Conservation (phyloP, 805 yeast genomes). For the Cyberlindnera subsufficiens region DNA sequence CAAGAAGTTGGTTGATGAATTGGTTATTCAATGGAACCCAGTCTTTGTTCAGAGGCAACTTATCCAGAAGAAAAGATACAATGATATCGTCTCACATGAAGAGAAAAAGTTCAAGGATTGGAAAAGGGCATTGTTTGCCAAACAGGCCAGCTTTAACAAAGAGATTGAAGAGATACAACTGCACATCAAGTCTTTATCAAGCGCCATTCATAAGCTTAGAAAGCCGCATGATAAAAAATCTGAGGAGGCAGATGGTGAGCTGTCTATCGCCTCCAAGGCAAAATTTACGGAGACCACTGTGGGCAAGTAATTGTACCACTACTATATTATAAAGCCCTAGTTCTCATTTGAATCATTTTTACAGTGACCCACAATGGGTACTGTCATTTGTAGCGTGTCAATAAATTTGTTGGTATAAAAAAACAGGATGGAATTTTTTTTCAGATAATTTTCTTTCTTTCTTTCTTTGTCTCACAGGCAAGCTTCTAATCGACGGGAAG, state of each 20-base stretch:
- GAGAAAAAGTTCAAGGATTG: constrained; percentile 57
- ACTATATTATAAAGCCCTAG: too few relatives aligned
- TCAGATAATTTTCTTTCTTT: too few relatives aligned
- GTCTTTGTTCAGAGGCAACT: constrained; percentile 39
- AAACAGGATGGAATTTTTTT: too few relatives aligned
- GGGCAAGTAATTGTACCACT: too few relatives aligned
- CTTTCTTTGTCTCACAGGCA: too few relatives aligned
- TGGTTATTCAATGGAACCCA: constrained; percentile 39
- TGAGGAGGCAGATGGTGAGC: neutral
- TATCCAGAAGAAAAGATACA: constrained; percentile 36
- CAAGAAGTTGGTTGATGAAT: constrained; percentile 32
- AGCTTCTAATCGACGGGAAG: too few relatives aligned
- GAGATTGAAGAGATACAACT: constrained; percentile 4
- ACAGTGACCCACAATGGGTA: too few relatives aligned
- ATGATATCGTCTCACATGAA: constrained; percentile 39
- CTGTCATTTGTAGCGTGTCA: too few relatives aligned
- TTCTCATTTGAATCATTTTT: too few relatives aligned
- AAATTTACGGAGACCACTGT: too few relatives aligned
- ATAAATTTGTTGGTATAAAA: too few relatives aligned
- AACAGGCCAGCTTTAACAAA: constrained; percentile 48
- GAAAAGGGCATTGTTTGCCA: constrained; percentile 48
- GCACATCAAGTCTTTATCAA: neutral
- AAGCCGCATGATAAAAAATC: neutral
- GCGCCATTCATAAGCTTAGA: neutral
- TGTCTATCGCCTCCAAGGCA: too few relatives aligned